Percentiles rank a stretch among this genome's conserved stretches.
Conservation (phyloP, 1,139 yeast species). For the Saccharomyces hybrid region DNA sequence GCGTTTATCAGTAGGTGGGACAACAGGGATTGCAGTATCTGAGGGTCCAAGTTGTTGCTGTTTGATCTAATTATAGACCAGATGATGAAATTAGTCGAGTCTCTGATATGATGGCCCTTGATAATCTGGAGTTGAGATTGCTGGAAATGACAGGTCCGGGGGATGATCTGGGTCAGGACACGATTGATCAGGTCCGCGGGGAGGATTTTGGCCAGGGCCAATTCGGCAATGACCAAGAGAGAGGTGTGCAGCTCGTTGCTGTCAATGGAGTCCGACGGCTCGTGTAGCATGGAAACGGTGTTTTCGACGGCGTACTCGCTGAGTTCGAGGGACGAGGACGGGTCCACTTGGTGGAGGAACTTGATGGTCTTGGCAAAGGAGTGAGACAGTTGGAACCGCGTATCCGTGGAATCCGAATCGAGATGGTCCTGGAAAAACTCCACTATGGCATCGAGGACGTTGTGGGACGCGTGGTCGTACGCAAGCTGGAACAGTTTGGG, state of each 20-base stretch:
- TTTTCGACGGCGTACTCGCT: constrained; percentile 19
- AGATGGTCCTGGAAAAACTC: constrained; percentile 11
- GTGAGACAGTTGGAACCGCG: constrained; percentile 31
- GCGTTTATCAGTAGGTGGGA: constrained; percentile 45
- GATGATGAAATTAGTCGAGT: constrained; percentile 71
- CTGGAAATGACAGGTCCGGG: constrained; percentile 34
- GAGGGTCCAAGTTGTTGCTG: constrained; percentile 30
- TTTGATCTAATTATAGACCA: constrained; percentile 52
- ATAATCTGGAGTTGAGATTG: constrained; percentile 44
- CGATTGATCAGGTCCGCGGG: neutral
- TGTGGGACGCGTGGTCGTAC: neutral
- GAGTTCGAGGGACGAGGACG: constrained; percentile 12
- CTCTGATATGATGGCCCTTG: constrained; percentile 65
- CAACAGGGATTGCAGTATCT: constrained; percentile 30
- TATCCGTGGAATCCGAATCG: constrained; percentile 27
- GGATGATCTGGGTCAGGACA: neutral
- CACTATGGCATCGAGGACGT: neutral
- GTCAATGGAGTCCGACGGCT: constrained; percentile 24
- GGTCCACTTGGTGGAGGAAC: neutral
- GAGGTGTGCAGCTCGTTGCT: constrained; percentile 29
- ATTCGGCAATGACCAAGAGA: constrained; percentile 29
- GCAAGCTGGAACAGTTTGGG: neutral
- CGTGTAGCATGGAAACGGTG: constrained; percentile 12
- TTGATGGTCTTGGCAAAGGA: constrained; percentile 29
- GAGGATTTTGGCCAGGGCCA: neutral